Evolutionary conservation across 805 yeast species (phyloP).

Genomic region (Kluyveromyces aestuarii): DNA sequence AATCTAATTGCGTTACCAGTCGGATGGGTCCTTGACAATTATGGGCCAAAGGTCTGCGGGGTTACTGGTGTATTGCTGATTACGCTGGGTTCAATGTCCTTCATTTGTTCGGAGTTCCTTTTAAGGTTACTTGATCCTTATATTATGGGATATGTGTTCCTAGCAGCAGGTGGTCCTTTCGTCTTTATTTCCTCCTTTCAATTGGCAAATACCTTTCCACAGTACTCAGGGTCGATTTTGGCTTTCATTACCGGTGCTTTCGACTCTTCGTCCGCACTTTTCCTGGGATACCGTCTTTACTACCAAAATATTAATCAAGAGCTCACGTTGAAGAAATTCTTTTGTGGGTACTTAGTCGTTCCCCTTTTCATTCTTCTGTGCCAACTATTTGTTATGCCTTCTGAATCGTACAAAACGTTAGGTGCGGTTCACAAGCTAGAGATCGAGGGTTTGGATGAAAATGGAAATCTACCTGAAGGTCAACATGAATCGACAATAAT

Average conservation of each 20-base stretch:
- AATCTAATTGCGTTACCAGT: conserved; percentile 77
- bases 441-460: conserved; percentile 66
- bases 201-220: conserved; percentile 78
- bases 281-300: conserved; percentile 58
- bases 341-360: conserved; percentile 56
- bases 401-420: conserved; percentile 60
- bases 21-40: conserved; percentile 66
- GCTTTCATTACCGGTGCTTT: conserved; percentile 90
- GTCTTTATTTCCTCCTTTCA: conserved; percentile 87
- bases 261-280: conserved; percentile 86
- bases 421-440: conserved; percentile 59
- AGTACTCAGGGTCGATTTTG: conserved; percentile 67
- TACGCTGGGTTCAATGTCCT: conserved; percentile 42
- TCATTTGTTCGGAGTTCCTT: conserved; percentile 23
- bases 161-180: conserved; percentile 92
- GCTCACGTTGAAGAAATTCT: conserved; percentile 45
- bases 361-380: conserved; percentile 71
- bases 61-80: conserved; percentile 59
- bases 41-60: conserved; percentile 77
- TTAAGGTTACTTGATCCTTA: conserved; percentile 48
- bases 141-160: conserved; percentile 58
- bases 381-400: conserved; percentile 76
- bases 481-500: conserved; percentile 35
- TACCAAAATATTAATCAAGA: conserved; percentile 35
- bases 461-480: conserved; percentile 41